Percentiles rank a stretch among this genome's conserved stretches.
phyloP scores from a whole-genome alignment of 441 rosid species.

The Syzygium malaccense region DNA sequence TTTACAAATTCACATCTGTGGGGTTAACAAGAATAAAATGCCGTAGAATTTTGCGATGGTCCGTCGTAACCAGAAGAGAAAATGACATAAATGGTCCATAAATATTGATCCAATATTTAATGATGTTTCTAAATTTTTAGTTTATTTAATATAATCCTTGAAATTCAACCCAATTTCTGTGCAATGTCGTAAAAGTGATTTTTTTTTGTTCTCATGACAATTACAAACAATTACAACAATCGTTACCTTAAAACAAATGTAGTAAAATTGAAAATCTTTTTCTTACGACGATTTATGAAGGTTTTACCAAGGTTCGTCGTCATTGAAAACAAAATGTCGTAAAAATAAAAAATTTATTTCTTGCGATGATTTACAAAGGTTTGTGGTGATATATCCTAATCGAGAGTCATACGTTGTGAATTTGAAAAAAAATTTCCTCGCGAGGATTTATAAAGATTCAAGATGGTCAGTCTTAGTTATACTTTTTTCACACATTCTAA shows the following conservation, averaged over 20 bases:
- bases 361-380: too few relatives aligned
- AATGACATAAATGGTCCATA: too few relatives aligned
- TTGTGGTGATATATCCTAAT: too few relatives aligned
- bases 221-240: neutral
- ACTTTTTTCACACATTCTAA: fast-evolving
- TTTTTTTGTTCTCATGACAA: neutral
- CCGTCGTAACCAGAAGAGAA: neutral
- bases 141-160: too few relatives aligned
- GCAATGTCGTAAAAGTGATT: neutral
- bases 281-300: neutral
- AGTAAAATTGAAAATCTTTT: neutral
- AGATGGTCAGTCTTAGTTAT: neutral
- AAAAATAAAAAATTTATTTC: neutral
- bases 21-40: neutral
- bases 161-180: too few relatives aligned
- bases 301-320: neutral
- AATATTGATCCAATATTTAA: too few relatives aligned
- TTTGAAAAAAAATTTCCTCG: neutral
- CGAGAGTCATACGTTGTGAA: neutral
- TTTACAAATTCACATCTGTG: neutral
- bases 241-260: neutral
- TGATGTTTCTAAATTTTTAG: too few relatives aligned
- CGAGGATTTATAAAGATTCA: neutral
- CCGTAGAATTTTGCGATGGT: neutral
- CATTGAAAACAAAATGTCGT: neutral